These are phyloP conservation scores for Golubevia sp. DNA, from an alignment of 1,284 basidiomycete species.

Conservation along the genomic window DNA sequence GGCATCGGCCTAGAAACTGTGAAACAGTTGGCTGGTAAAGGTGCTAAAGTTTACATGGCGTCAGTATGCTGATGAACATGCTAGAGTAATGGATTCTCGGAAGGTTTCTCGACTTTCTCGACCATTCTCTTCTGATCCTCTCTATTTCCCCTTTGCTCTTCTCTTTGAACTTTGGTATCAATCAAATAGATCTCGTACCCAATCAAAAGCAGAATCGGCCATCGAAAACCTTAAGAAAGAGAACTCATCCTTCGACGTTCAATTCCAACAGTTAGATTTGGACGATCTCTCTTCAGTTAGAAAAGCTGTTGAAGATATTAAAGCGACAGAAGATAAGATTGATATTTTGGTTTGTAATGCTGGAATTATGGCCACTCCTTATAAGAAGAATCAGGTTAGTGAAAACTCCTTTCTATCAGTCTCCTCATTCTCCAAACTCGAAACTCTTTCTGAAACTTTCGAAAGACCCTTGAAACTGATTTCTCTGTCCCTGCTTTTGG, in stretches of 20 bases:
- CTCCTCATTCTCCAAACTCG: too few species aligned
- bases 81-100: too few species aligned
- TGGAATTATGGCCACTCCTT: slow-evolving; percentile 11
- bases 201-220: slow-evolving; percentile 31
- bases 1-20: slow-evolving; percentile 10
- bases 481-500: neutral
- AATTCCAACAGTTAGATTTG: slow-evolving; percentile 39
- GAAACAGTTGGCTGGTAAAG: slow-evolving; percentile 19
- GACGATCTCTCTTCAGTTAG: slow-evolving; percentile 29
- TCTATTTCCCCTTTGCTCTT: neutral
- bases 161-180: neutral
- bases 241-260: slow-evolving; percentile 22
- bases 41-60: slow-evolving; percentile 12
- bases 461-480: neutral
- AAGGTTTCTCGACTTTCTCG: too few species aligned
- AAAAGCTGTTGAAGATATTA: slow-evolving; percentile 28
- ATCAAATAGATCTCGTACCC: slow-evolving; percentile 28
- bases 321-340: slow-evolving; percentile 21
- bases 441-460: too few species aligned
- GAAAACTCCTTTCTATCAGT: too few species aligned
- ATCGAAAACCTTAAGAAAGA: slow-evolving; percentile 29
- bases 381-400: neutral
- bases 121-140: neutral
- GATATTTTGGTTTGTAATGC: slow-evolving; percentile 52
- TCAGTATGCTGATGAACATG: too few species aligned